Conservation (phyloP, 2,329 filamentous ascomycete genomes). For the Zalaria obscura region DNA sequence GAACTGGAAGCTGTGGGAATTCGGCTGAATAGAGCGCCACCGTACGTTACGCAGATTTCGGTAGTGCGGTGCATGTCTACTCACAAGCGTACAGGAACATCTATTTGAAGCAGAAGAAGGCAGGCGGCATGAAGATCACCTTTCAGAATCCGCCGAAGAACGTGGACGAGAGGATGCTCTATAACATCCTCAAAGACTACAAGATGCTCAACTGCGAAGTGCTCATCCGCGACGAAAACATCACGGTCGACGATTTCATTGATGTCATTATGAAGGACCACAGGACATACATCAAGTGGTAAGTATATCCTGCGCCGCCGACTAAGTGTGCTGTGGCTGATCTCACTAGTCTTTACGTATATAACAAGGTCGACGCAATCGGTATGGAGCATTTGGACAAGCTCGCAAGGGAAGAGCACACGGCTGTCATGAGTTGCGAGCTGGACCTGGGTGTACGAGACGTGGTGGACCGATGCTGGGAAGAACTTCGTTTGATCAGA, state of each 20-base stretch:
- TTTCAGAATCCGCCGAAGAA: conserved; percentile 81
- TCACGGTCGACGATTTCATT: conserved; percentile 95
- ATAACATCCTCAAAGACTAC: conserved; percentile 95
- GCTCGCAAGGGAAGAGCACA: conserved; percentile 82
- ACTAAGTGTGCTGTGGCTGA: neutral
- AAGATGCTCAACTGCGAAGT: conserved; percentile 98
- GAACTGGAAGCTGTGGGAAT: conserved; percentile 95
- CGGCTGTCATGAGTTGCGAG: conserved; percentile 95
- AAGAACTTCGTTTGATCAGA: conserved; percentile 76
- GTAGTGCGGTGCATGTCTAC: no score
- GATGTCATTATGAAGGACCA: conserved; percentile 99
- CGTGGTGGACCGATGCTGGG: conserved; percentile 89
- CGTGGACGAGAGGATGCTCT: conserved; percentile 95
- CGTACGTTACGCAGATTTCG: conserved; percentile 38
- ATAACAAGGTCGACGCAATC: conserved; percentile 98
- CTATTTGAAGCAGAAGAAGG: conserved; percentile 90
- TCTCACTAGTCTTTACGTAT: conserved; percentile 63
- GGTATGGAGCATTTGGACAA: conserved; percentile 87
- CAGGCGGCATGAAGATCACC: conserved; percentile 96
- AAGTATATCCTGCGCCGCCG: conserved; percentile 5
- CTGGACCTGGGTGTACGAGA: conserved; percentile 85
- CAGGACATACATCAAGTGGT: conserved; percentile 84
- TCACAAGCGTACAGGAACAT: conserved; percentile 54
- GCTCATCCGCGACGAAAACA: conserved; percentile 81
- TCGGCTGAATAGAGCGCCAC: conserved; percentile 76